These are phyloP conservation scores for Suaeda aralocaspica DNA, from an alignment of 148 eudicot genomes.

Conservation along the genomic window DNA sequence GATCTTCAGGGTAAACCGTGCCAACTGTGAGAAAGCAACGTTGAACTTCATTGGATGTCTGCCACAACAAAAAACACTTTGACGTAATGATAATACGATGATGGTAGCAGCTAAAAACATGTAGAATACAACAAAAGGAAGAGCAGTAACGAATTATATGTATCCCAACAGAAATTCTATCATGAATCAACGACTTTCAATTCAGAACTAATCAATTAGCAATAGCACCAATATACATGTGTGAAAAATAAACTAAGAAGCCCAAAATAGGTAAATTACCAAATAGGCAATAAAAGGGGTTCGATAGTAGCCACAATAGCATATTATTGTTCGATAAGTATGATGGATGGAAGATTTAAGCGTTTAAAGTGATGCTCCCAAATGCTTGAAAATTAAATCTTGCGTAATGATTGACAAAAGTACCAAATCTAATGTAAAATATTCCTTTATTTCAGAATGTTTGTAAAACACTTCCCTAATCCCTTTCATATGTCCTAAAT, in stretches of 20 bases:
- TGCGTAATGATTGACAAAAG: too few relatives aligned
- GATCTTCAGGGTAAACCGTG: conserved; percentile 83
- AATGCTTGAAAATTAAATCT: too few relatives aligned
- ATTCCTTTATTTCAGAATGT: too few relatives aligned
- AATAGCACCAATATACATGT: not conserved
- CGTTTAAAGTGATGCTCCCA: too few relatives aligned
- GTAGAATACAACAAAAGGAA: not conserved
- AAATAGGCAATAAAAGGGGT: not conserved
- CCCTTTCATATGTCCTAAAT: too few relatives aligned
- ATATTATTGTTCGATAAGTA: too few relatives aligned
- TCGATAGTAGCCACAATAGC: too few relatives aligned
- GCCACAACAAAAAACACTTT: conserved; percentile 27
- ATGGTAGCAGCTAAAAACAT: not conserved
- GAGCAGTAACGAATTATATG: not conserved
- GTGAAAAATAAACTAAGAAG: not conserved
- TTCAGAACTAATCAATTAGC: not conserved
- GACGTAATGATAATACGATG: not conserved
- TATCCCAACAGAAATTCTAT: not conserved
- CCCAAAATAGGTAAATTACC: not conserved
- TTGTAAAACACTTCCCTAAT: too few relatives aligned
- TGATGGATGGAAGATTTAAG: too few relatives aligned
- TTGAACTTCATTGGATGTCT: conserved; percentile 95
- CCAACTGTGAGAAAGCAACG: conserved; percentile 92
- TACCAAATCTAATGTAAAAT: too few relatives aligned
- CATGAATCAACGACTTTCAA: not conserved